Base-by-base conservation (phyloP, 2,329 filamentous ascomycete species). In the Dothideomycetidae sp. region DNA sequence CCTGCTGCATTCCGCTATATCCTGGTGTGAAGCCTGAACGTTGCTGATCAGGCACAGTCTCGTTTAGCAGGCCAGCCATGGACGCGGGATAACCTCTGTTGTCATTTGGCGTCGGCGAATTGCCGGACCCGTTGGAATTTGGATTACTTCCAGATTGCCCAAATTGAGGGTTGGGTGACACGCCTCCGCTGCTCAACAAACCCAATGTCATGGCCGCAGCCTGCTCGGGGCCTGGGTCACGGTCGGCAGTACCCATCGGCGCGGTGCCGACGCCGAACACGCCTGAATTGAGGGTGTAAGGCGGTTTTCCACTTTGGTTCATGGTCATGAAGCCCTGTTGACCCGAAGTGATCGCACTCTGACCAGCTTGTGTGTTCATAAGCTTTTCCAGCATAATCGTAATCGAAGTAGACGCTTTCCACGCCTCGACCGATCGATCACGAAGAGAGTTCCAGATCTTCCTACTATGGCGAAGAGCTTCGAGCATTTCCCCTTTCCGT, bases 301-400 rank as follows among this genome's bases (percentile, higher is more conserved):
- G n/a, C 2, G 36, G 29, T 17, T 21, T 16, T n/a, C 36, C 36
- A 11, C 11, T 28, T 18, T 36, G 30, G 12, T 31, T 31, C 31
- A 39, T 32, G 9, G 34, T 12, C 7, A 16, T 30, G 5, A 32
- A 30, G 16, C 37, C 33, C 3, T 41, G 14, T 10, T 31, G 28
- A 12, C 36, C 23, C 14, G 36, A 12, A 13, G 31, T 14, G 52
- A 26, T 37, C 33, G 29, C 41, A 10, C 44, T 19, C 11, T 32
- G 28, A 44, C 17, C 45, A 7, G 46, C 42, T 14, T 55, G 56
- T 7, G 69, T 64, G 39, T 60, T 62, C 49, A 70, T 77, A 37
- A 94, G 67, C 56, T 90, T 90, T 19, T 75, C 69, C 31, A 96
- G 61, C 72, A 96, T 85, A 36, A 94, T 75, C 14, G 75, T 76